Percentiles rank a stretch among this genome's conserved stretches.
Conservation (phyloP, 495 filamentous ascomycete species). For the Penicillium odoratum region DNA sequence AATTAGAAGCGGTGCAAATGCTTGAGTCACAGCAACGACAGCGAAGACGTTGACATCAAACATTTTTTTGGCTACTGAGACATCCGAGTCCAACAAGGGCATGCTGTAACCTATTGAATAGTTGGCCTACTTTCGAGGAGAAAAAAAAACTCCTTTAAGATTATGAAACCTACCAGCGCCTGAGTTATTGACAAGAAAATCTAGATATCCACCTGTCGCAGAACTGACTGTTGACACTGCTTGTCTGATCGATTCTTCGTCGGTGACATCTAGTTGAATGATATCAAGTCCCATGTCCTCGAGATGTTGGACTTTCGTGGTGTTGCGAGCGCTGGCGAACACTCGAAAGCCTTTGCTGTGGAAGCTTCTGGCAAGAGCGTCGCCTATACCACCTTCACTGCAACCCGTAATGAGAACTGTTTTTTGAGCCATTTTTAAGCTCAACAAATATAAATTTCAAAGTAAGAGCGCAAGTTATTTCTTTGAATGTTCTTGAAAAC, state of each 20-base stretch:
- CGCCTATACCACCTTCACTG: conserved; percentile 15
- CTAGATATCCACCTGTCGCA: not conserved
- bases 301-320: not conserved
- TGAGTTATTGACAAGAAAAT: no score
- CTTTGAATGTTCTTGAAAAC: no score
- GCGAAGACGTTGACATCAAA: conserved; percentile 65
- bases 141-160: no score
- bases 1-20: conserved; percentile 54
- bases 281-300: conserved; percentile 4
- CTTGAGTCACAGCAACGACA: conserved; percentile 54
- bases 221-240: conserved; percentile 3
- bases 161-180: no score
- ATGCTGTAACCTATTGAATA: conserved; percentile 1
- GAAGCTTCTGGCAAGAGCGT: conserved; percentile 13
- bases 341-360: not conserved
- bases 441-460: not conserved
- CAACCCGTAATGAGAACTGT: conserved; percentile 10
- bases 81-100: conserved; percentile 50
- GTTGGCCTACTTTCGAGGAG: not conserved
- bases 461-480: no score
- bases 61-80: conserved; percentile 51
- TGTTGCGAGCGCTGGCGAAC: no score
- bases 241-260: conserved; percentile 11
- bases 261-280: conserved; percentile 11
- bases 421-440: conserved; percentile 2